These are phyloP conservation scores for Serendipita sp. DNA, from an alignment of 768 basidiomycete species.

Conservation along the genomic window DNA sequence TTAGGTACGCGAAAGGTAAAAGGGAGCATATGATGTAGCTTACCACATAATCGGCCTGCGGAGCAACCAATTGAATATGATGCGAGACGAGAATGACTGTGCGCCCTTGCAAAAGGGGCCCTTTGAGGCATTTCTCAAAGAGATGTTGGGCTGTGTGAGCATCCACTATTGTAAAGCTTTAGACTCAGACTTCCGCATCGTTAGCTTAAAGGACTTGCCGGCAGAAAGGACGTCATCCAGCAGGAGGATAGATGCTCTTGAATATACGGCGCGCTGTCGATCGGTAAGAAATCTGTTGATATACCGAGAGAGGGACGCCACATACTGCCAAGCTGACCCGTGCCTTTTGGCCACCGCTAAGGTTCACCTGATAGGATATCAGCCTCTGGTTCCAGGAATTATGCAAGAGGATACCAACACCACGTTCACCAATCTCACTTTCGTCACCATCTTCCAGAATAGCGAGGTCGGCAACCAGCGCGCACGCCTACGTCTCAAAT, in stretches of 20 bases:
- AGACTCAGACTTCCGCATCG: background rate
- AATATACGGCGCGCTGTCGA: slow-evolving; percentile 75
- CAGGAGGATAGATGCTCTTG: slow-evolving; percentile 63
- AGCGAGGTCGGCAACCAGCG: slow-evolving; percentile 51
- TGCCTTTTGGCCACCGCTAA: slow-evolving; percentile 36
- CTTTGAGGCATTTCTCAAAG: slow-evolving; percentile 60
- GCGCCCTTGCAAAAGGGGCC: slow-evolving; percentile 59
- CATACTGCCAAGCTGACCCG: slow-evolving; percentile 18
- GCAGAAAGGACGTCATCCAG: slow-evolving; percentile 66
- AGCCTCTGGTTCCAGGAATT: slow-evolving; percentile 36
- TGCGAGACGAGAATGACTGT: slow-evolving; percentile 88
- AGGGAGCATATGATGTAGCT: slow-evolving; percentile 6
- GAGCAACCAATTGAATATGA: slow-evolving; percentile 75
- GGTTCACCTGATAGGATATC: slow-evolving; percentile 24
- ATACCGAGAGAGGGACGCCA: background rate
- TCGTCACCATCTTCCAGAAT: slow-evolving; percentile 51
- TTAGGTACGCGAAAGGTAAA: slow-evolving; percentile 18
- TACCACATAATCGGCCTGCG: slow-evolving; percentile 68
- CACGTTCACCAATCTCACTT: slow-evolving; percentile 17
- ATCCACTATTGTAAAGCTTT: slow-evolving; percentile 56
- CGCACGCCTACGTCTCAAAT: slow-evolving; percentile 14
- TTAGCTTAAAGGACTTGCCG: slow-evolving; percentile 18
- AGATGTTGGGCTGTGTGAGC: slow-evolving; percentile 75
- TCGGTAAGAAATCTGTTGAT: background rate
- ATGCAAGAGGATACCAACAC: slow-evolving; percentile 37